A percentile compares a stretch with the other conserved stretches of the same genome.
These are phyloP conservation scores for Talaromyces sp. DNA, from an alignment of 2,329 filamentous ascomycete species.

Conservation along the genomic window DNA sequence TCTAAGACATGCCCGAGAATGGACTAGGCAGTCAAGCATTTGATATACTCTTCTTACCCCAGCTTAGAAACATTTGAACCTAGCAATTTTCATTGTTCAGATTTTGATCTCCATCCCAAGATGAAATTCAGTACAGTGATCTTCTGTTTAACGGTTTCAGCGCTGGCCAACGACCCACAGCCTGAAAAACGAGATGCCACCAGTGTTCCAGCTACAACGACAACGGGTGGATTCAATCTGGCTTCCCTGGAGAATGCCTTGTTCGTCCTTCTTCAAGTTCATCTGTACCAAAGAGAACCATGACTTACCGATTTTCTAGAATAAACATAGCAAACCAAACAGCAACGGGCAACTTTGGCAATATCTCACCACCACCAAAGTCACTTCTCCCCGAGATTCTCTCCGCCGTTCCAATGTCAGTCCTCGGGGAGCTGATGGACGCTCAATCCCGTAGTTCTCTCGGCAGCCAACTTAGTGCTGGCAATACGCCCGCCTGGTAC, in stretches of 20 bases:
- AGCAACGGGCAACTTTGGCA: conserved; percentile 32
- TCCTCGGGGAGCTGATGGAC: conserved; percentile 33
- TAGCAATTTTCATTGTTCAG: background rate
- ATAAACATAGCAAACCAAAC: conserved; percentile 22
- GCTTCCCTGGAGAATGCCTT: conserved; percentile 23
- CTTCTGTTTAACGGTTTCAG: conserved; percentile 19
- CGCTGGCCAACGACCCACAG: conserved; percentile 15
- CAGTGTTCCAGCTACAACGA: background rate
- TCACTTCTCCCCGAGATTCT: conserved; percentile 35
- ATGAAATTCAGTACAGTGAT: conserved; percentile 18
- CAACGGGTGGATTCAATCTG: conserved; percentile 18
- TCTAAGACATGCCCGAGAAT: background rate
- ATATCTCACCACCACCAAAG: conserved; percentile 34
- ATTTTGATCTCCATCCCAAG: background rate
- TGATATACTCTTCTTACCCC: conserved; percentile 15
- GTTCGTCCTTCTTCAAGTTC: conserved; percentile 8
- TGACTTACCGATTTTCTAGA: conserved; percentile 9
- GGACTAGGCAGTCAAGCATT: conserved; percentile 16
- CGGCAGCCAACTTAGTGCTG: conserved; percentile 34
- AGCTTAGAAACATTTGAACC: conserved; percentile 7
- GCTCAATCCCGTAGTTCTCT: conserved; percentile 33
- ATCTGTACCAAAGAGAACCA: background rate
- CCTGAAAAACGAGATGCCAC: conserved; percentile 12
- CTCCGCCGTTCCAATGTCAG: conserved; percentile 34
- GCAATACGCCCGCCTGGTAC: conserved; percentile 38